phyloP scores from a whole-genome alignment of 2,329 filamentous ascomycete species.

The Cadophora luteo-olivacea region DNA sequence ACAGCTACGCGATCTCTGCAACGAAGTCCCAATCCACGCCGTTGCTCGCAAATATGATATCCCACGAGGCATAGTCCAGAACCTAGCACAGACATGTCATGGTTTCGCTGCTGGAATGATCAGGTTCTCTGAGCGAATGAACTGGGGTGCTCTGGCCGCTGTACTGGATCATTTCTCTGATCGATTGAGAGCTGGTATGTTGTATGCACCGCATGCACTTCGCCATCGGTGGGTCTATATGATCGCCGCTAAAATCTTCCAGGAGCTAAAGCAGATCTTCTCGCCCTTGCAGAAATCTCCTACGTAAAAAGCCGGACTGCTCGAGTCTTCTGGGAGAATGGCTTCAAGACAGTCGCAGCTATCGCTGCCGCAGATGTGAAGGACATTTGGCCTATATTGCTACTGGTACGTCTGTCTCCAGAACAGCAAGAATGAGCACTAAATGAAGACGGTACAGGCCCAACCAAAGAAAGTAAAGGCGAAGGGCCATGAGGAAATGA shows the following conservation, averaged over 20 bases:
- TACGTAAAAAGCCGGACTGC: slow-evolving; percentile 82
- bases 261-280: slow-evolving; percentile 72
- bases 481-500: slow-evolving; percentile 61
- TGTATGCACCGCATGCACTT: not conserved
- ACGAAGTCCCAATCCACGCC: slow-evolving; percentile 73
- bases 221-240: not conserved
- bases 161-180: slow-evolving; percentile 79
- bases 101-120: slow-evolving; percentile 82
- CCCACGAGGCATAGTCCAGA: slow-evolving; percentile 74
- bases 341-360: slow-evolving; percentile 70
- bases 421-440: not conserved
- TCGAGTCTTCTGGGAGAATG: slow-evolving; percentile 77
- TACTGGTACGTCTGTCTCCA: slow-evolving; percentile 59
- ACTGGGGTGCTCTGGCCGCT: slow-evolving; percentile 74
- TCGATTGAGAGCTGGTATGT: slow-evolving; percentile 64
- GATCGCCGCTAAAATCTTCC: slow-evolving; percentile 14
- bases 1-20: slow-evolving; percentile 80
- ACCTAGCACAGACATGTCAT: slow-evolving; percentile 74
- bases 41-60: slow-evolving; percentile 75
- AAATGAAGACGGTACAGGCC: not conserved
- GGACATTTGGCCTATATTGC: slow-evolving; percentile 73
- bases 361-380: slow-evolving; percentile 72
- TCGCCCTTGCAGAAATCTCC: slow-evolving; percentile 73
- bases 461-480: slow-evolving; percentile 60
- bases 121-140: slow-evolving; percentile 80